Evolutionary conservation across 139 green algal species (phyloP).

Genomic region (Trebouxia sp.): DNA sequence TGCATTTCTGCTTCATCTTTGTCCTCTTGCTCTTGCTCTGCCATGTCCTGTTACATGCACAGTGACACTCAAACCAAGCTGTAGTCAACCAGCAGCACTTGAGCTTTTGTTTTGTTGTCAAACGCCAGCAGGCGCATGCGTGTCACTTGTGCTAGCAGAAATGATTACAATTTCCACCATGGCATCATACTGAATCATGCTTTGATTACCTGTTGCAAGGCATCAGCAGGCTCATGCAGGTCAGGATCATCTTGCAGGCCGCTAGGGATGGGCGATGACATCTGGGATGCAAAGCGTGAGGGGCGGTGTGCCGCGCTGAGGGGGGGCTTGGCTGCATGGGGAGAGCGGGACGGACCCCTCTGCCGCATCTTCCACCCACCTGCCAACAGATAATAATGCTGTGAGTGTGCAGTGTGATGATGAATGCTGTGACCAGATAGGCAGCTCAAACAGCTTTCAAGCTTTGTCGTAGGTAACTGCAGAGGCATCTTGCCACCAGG

Average conservation of each 20-base stretch:
- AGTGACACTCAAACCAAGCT: too few species aligned
- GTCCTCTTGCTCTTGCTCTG: not conserved
- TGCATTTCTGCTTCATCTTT: not conserved
- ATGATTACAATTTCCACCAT: too few species aligned
- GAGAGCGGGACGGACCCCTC: not conserved
- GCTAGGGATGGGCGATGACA: not conserved
- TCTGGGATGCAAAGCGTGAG: slow-evolving; percentile 10
- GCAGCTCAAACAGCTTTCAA: too few species aligned
- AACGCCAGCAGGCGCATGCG: too few species aligned
- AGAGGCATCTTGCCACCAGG: too few species aligned
- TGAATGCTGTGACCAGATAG: too few species aligned
- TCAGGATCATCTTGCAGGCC: slow-evolving; percentile 20
- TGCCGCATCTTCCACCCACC: slow-evolving; percentile 10
- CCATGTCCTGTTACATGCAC: not conserved
- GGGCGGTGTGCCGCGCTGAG: not conserved
- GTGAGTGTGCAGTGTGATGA: too few species aligned
- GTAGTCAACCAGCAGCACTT: too few species aligned
- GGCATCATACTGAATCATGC: not conserved
- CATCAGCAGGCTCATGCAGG: not conserved
- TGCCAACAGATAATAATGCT: too few species aligned
- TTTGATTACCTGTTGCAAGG: slow-evolving; percentile 6
- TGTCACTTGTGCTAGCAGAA: too few species aligned
- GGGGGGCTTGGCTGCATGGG: not conserved
- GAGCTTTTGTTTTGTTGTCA: too few species aligned
- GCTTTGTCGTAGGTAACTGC: too few species aligned